These are phyloP conservation scores for Thelephora aurantiotincta DNA, from an alignment of 768 basidiomycete species.

Conservation along the genomic window DNA sequence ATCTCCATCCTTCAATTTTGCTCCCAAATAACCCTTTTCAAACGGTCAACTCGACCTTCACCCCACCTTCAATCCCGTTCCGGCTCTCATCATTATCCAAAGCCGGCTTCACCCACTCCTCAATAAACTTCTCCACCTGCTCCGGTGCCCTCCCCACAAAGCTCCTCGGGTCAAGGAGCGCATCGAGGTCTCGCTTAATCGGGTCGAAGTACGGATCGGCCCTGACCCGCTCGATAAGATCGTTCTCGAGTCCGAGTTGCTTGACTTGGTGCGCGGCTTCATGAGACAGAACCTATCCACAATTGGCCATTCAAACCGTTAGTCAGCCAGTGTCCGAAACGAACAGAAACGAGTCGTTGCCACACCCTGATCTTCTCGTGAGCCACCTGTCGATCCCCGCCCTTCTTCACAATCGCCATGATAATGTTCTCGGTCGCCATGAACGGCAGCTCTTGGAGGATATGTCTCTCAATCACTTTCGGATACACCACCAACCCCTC, in stretches of 20 bases:
- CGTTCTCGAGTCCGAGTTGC: slow-evolving; percentile 87
- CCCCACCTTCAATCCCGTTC: slow-evolving; percentile 33
- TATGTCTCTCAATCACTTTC: slow-evolving; percentile 83
- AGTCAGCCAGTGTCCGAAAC: background rate
- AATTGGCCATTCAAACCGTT: background rate
- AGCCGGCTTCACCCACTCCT: slow-evolving; percentile 80
- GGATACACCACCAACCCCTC: slow-evolving; percentile 99
- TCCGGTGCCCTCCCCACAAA: slow-evolving; percentile 93
- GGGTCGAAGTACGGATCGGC: slow-evolving; percentile 79
- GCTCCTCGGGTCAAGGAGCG: slow-evolving; percentile 68
- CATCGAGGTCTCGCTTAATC: slow-evolving; percentile 68
- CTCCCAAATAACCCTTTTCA: too few relatives aligned
- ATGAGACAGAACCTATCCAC: slow-evolving; percentile 76
- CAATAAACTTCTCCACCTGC: slow-evolving; percentile 83
- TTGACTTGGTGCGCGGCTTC: slow-evolving; percentile 93
- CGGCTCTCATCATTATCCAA: slow-evolving; percentile 43
- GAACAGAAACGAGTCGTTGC: slow-evolving; percentile 10
- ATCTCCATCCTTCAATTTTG: too few relatives aligned
- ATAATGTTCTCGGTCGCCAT: slow-evolving; percentile 99
- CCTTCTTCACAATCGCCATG: slow-evolving; percentile 94
- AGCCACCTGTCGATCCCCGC: slow-evolving; percentile 91
- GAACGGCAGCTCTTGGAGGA: slow-evolving; percentile 92
- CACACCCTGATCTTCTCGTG: slow-evolving; percentile 86
- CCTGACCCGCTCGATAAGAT: slow-evolving; percentile 81
- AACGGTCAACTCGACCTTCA: slow-evolving; percentile 54